These are phyloP conservation scores for Nitzschia inconspicua DNA, from an alignment of 108 stramenopile genomes.

Conservation along the genomic window DNA sequence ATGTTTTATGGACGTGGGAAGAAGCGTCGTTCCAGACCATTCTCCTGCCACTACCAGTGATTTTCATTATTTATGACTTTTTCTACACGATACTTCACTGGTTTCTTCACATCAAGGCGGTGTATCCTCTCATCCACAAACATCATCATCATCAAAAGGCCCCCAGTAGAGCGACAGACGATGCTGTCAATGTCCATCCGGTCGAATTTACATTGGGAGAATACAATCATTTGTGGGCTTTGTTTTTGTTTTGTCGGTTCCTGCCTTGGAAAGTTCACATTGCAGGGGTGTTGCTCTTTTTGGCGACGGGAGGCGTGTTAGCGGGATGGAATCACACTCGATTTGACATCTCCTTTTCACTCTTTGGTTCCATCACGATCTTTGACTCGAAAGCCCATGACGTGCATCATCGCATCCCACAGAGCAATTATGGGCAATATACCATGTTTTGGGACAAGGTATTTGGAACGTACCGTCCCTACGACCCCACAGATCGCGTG, in stretches of 20 bases:
- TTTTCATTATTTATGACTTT: conserved; percentile 93
- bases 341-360: conserved; percentile 59
- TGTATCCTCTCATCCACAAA: conserved; percentile 93
- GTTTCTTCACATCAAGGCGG: conserved; percentile 79
- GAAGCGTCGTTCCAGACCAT: conserved; percentile 37
- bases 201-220: conserved; percentile 96
- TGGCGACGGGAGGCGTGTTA: conserved; percentile 81
- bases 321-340: conserved; percentile 97
- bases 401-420: conserved; percentile 95
- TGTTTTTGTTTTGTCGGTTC: conserved; percentile 54
- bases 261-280: conserved; percentile 66
- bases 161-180: conserved; percentile 90
- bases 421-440: conserved; percentile 97
- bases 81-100: conserved; percentile 94
- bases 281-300: conserved; percentile 45
- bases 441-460: conserved; percentile 94
- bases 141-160: conserved; percentile 98
- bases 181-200: conserved; percentile 98
- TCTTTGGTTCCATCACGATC: conserved; percentile 40
- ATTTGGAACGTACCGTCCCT: conserved; percentile 79
- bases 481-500: conserved; percentile 74
- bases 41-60: conserved; percentile 54
- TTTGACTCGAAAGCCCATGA: conserved; percentile 94
- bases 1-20: conserved; percentile 50
- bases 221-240: conserved; percentile 91